phyloP scores from a whole-genome alignment of 768 basidiomycete species.

The Russula earlei region DNA sequence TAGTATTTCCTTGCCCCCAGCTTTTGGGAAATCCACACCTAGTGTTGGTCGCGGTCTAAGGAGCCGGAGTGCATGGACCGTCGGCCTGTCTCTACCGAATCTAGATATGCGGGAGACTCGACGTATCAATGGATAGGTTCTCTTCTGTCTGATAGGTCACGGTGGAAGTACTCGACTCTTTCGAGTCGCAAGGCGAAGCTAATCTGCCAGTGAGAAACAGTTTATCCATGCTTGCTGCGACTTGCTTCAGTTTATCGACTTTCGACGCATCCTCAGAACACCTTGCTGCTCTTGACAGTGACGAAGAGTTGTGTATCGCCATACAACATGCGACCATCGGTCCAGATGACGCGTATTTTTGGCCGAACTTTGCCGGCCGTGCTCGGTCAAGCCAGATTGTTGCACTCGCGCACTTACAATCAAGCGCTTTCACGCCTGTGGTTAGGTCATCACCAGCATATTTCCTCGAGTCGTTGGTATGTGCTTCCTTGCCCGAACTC shows the following conservation, averaged over 20 bases:
- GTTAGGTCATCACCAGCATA: background rate
- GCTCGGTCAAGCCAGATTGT: background rate
- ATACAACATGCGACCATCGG: background rate
- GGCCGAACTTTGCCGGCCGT: background rate
- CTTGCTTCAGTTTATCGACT: slow-evolving; percentile 1
- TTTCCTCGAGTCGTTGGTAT: slow-evolving; percentile 4
- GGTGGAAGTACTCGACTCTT: no score
- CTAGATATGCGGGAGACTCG: no score
- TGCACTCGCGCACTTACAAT: background rate
- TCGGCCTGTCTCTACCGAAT: no score
- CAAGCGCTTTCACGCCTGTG: background rate
- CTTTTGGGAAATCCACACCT: no score
- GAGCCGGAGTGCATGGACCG: no score
- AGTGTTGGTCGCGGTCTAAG: no score
- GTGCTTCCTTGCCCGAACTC: background rate
- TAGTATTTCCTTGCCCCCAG: no score
- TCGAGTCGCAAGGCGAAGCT: background rate
- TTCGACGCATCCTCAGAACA: background rate
- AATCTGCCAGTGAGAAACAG: background rate
- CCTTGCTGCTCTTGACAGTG: background rate
- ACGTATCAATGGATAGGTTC: background rate
- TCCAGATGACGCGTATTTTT: background rate
- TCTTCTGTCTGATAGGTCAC: no score
- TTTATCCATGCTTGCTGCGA: background rate
- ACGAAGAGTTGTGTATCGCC: background rate